Conservation (phyloP, 352 stramenopile species). For the Blastocystis sp. region DNA sequence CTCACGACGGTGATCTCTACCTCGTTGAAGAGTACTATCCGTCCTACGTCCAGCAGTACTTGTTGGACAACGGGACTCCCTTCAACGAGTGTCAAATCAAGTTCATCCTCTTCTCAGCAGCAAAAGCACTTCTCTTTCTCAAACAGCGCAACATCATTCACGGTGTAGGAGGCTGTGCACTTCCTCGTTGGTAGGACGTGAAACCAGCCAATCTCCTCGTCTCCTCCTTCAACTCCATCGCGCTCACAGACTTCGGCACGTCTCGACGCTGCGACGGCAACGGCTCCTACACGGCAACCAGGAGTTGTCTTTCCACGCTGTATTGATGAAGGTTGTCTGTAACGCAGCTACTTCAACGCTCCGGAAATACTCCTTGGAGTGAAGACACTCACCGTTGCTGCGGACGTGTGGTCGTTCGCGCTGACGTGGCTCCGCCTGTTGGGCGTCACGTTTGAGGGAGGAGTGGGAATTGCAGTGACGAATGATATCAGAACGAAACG, state of each 20-base stretch:
- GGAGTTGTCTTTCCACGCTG: conserved; percentile 31
- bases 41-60: conserved; percentile 49
- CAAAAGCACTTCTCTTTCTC: conserved; percentile 27
- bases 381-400: neutral
- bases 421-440: conserved; percentile 34
- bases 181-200: neutral
- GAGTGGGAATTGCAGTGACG: neutral
- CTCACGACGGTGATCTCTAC: conserved; percentile 41
- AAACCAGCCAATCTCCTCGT: conserved; percentile 43
- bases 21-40: conserved; percentile 50
- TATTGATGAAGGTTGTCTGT: neutral
- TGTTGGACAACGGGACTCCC: neutral
- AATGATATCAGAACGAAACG: neutral
- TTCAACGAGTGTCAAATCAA: conserved; percentile 50
- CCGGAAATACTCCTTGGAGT: conserved; percentile 35
- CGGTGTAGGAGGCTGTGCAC: neutral
- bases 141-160: conserved; percentile 22
- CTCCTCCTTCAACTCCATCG: neutral
- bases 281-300: neutral
- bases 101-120: conserved; percentile 41
- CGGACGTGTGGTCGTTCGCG: conserved; percentile 30
- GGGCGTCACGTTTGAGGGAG: neutral
- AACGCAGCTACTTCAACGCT: conserved; percentile 33
- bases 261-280: neutral
- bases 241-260: conserved; percentile 11